Conservation (phyloP, 768 basidiomycete species). For the Ramaria rubella region DNA sequence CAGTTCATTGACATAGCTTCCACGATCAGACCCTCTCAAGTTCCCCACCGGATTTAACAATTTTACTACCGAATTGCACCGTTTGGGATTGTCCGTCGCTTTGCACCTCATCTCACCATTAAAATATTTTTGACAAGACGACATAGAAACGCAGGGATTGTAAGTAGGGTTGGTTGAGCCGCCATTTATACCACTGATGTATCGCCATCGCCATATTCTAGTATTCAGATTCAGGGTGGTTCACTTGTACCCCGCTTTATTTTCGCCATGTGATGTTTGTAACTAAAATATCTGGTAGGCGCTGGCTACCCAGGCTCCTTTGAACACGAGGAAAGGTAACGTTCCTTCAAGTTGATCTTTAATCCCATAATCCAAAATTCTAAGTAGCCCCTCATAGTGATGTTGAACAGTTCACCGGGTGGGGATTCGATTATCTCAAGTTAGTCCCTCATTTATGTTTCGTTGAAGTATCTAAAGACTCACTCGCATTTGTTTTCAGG, state of each 20-base stretch:
- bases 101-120: background rate
- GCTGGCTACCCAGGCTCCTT: constrained; percentile 59
- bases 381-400: constrained; percentile 33
- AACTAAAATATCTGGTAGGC: constrained; percentile 3
- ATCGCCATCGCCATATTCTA: background rate
- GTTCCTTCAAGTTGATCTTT: too few species aligned
- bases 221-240: constrained; percentile 69
- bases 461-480: background rate
- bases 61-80: constrained; percentile 50
- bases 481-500: constrained; percentile 23
- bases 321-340: constrained; percentile 51
- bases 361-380: background rate
- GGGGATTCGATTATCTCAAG: constrained; percentile 66
- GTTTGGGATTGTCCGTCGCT: constrained; percentile 46
- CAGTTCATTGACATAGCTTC: background rate
- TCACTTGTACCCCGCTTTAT: constrained; percentile 36
- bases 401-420: constrained; percentile 50
- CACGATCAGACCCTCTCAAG: constrained; percentile 35
- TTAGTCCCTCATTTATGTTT: constrained; percentile 22
- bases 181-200: background rate
- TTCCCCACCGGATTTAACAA: constrained; percentile 55
- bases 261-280: background rate
- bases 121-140: constrained; percentile 4
- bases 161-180: constrained; percentile 24
- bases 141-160: constrained; percentile 54